These are phyloP conservation scores for Leishmania gerbilli DNA, from an alignment of 208 protist genomes.

Conservation along the genomic window DNA sequence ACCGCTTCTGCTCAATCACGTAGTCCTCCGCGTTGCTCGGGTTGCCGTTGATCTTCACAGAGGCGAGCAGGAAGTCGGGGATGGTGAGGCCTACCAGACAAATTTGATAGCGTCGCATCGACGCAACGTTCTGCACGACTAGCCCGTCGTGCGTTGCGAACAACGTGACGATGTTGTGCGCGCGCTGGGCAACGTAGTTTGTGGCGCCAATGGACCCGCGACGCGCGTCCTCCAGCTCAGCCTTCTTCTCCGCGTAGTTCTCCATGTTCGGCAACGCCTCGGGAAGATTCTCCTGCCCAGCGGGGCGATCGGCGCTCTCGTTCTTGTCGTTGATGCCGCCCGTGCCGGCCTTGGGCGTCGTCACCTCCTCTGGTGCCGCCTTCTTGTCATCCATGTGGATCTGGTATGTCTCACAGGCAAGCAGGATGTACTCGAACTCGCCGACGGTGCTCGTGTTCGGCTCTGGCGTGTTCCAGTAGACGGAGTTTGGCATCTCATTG, in stretches of 20 bases:
- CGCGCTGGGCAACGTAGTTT: constrained; percentile 60
- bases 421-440: constrained; percentile 86
- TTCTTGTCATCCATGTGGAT: constrained; percentile 31
- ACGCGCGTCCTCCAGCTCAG: constrained; percentile 34
- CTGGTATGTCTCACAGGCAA: constrained; percentile 89
- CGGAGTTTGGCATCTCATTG: constrained; percentile 69
- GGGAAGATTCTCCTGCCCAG: constrained; percentile 50
- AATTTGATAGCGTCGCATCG: constrained; percentile 82
- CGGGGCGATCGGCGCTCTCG: constrained; percentile 18
- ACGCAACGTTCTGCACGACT: constrained; percentile 80
- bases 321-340: background rate
- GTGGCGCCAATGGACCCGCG: constrained; percentile 56
- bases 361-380: background rate
- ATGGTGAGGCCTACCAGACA: constrained; percentile 92
- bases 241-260: constrained; percentile 73
- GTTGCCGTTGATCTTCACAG: constrained; percentile 82
- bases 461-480: constrained; percentile 92
- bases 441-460: constrained; percentile 84
- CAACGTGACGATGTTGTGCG: constrained; percentile 88
- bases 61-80: constrained; percentile 90
- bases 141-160: constrained; percentile 84
- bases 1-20: constrained; percentile 88
- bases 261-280: constrained; percentile 83
- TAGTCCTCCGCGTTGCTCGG: constrained; percentile 82
- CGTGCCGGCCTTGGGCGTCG: constrained; percentile 4